Evolutionary conservation across 2,329 filamentous ascomycete species (phyloP).

Genomic region (Xylaria sp.): DNA sequence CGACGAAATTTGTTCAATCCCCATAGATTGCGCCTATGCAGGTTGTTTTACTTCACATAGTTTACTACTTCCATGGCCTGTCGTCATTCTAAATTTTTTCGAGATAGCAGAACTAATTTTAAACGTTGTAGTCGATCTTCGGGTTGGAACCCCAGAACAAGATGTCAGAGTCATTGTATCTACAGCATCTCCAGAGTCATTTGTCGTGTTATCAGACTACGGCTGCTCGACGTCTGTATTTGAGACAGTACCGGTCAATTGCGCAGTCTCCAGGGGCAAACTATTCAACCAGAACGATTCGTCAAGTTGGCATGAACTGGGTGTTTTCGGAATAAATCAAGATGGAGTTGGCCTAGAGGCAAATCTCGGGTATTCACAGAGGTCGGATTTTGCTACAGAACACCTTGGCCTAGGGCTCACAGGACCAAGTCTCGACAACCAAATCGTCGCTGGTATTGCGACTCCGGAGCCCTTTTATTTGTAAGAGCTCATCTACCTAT

Average conservation of each 20-base stretch:
- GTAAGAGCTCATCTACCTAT: slow-evolving; percentile 41
- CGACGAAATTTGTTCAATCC: background rate
- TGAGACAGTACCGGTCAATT: slow-evolving; percentile 49
- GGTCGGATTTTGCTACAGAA: slow-evolving; percentile 47
- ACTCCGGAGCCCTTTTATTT: slow-evolving; percentile 52
- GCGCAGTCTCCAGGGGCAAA: slow-evolving; percentile 51
- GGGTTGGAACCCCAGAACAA: slow-evolving; percentile 52
- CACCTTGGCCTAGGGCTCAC: slow-evolving; percentile 48
- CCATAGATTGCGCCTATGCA: background rate
- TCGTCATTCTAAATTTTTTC: background rate
- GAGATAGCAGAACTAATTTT: background rate
- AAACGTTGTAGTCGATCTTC: slow-evolving; percentile 45
- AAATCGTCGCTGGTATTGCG: slow-evolving; percentile 50
- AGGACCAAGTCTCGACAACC: slow-evolving; percentile 49
- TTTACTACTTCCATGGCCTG: background rate
- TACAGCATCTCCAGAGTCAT: slow-evolving; percentile 52
- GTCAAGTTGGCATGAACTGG: slow-evolving; percentile 50
- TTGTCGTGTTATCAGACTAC: slow-evolving; percentile 49
- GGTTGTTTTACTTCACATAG: background rate
- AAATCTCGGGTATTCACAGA: slow-evolving; percentile 51
- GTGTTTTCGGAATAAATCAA: slow-evolving; percentile 51
- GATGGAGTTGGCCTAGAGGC: slow-evolving; percentile 52
- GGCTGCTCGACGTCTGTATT: slow-evolving; percentile 50
- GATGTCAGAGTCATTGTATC: slow-evolving; percentile 53
- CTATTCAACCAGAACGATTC: slow-evolving; percentile 51